A percentile compares a stretch with the other conserved stretches of the same genome.
phyloP scores from a whole-genome alignment of 78 protist species.

The Dictyostelium capitatum region DNA sequence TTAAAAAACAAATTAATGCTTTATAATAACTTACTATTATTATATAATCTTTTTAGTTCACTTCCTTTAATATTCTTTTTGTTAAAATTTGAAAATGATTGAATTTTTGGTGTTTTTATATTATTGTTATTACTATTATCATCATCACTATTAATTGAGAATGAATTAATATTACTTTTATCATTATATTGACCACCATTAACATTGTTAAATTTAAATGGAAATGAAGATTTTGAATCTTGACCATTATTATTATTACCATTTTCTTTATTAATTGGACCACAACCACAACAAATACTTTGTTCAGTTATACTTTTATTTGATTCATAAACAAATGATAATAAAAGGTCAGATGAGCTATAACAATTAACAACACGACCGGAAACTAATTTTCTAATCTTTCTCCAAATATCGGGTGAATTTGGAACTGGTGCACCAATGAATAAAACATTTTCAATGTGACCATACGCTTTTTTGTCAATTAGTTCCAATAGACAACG shows the following conservation, averaged over 20 bases:
- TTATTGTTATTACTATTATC: background rate
- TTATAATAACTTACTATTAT: background rate
- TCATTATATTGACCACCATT: background rate
- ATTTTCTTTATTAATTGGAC: background rate
- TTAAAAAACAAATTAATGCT: background rate
- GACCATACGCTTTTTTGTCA: constrained; percentile 37
- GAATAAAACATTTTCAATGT: constrained; percentile 81
- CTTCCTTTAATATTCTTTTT: constrained; percentile 1
- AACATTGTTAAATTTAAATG: background rate
- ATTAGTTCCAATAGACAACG: constrained; percentile 75
- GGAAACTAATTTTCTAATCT: constrained; percentile 61
- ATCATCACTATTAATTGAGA: background rate
- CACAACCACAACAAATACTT: constrained; percentile 35
- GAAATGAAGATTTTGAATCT: background rate
- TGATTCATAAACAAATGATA: constrained; percentile 50
- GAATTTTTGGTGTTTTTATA: constrained; percentile 9
- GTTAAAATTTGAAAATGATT: background rate
- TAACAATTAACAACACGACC: constrained; percentile 74
- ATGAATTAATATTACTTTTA: background rate
- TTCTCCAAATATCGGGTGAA: constrained; percentile 6
- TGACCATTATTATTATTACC: background rate
- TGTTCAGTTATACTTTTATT: constrained; percentile 51
- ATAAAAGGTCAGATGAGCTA: constrained; percentile 23
- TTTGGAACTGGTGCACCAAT: constrained; percentile 76
- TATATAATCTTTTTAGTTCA: background rate